Evolutionary conservation across 805 yeast genomes (phyloP).

Genomic region (Yamadazyma insecticola): DNA sequence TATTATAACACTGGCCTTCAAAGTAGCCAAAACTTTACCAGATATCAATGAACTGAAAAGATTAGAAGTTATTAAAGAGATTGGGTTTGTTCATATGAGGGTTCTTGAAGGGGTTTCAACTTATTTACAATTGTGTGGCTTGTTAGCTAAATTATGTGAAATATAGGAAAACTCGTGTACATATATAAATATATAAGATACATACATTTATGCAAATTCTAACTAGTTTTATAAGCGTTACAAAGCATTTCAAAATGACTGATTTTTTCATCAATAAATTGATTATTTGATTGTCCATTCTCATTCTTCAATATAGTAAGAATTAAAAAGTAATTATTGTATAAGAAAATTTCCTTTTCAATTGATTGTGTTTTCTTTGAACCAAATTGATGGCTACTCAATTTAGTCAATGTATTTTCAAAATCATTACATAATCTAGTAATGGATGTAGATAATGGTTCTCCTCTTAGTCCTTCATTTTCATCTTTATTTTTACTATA

Average conservation of each 20-base stretch:
- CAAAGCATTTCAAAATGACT: conserved; percentile 36
- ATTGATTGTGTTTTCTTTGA: conserved; percentile 33
- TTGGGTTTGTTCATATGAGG: conserved; percentile 89
- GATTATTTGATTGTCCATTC: conserved; percentile 16
- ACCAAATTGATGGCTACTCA: conserved; percentile 46
- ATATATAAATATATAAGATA: neutral
- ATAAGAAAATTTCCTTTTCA: conserved; percentile 68
- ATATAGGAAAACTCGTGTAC: conserved; percentile 8
- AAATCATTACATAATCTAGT: conserved; percentile 71
- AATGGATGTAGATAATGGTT: conserved; percentile 71
- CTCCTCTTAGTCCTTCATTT: conserved; percentile 37
- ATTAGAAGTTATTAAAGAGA: conserved; percentile 74
- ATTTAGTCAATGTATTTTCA: conserved; percentile 71
- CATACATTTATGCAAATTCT: neutral
- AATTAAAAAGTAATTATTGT: conserved; percentile 64
- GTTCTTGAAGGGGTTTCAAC: conserved; percentile 91
- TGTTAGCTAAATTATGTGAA: conserved; percentile 58
- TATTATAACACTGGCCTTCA: conserved; percentile 84
- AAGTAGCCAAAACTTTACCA: conserved; percentile 74
- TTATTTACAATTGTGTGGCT: conserved; percentile 78
- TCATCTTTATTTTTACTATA: conserved; percentile 9
- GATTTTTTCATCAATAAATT: conserved; percentile 31
- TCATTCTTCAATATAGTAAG: conserved; percentile 49
- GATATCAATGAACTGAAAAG: conserved; percentile 65
- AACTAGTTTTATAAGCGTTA: conserved; percentile 28